These are phyloP conservation scores for Claviceps pazoutovae DNA, from an alignment of 2,329 filamentous ascomycete species.

Conservation along the genomic window DNA sequence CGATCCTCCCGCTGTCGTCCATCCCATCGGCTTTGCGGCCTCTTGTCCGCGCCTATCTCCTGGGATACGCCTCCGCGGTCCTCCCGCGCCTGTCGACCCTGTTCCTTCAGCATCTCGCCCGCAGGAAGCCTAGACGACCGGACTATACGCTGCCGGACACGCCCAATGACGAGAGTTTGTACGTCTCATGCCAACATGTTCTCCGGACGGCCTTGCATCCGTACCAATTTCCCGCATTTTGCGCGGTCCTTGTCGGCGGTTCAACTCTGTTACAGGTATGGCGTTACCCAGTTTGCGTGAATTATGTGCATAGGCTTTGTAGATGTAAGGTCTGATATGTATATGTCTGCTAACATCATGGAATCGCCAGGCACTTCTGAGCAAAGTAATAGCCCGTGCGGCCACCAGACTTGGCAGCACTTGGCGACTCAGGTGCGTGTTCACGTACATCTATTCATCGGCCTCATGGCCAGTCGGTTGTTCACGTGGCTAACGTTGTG, in stretches of 20 bases:
- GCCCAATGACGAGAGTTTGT: slow-evolving; percentile 17
- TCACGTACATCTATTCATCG: not conserved
- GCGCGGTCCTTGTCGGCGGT: slow-evolving; percentile 44
- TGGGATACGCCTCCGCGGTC: slow-evolving; percentile 47
- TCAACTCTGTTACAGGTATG: slow-evolving; percentile 44
- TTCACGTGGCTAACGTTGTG: too few species aligned
- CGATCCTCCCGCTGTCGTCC: slow-evolving; percentile 12
- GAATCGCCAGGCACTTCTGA: slow-evolving; percentile 16
- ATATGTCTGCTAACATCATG: slow-evolving; percentile 6
- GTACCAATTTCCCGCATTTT: slow-evolving; percentile 48
- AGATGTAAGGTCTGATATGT: too few species aligned
- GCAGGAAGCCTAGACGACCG: slow-evolving; percentile 16
- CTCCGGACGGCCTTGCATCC: slow-evolving; percentile 37
- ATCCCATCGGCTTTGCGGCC: slow-evolving; percentile 40
- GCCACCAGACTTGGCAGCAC: slow-evolving; percentile 12
- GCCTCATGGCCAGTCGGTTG: too few species aligned
- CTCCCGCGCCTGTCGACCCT: slow-evolving; percentile 42
- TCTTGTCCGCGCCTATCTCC: slow-evolving; percentile 42
- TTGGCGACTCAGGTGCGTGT: slow-evolving; percentile 15
- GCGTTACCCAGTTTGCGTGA: not conserved
- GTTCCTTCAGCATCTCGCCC: slow-evolving; percentile 34
- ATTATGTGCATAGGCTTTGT: not conserved
- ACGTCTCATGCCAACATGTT: slow-evolving; percentile 23
- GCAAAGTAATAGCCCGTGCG: slow-evolving; percentile 15
- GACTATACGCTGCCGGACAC: slow-evolving; percentile 15